Conservation (phyloP, 2,329 filamentous ascomycete genomes). For the Penicillium freii region DNA sequence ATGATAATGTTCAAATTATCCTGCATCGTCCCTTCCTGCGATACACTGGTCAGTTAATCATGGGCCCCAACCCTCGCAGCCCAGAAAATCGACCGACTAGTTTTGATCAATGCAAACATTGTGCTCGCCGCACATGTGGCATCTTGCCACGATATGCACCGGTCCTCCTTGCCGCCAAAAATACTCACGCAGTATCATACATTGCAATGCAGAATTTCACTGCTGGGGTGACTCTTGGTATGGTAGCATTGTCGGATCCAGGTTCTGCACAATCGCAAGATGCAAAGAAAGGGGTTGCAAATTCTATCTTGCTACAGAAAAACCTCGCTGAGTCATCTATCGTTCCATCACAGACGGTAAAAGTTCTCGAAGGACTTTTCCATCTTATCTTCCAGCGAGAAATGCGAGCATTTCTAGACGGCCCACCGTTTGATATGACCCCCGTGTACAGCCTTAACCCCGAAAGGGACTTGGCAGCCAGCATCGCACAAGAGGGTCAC, state of each 20-base stretch:
- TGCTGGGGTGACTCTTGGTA: neutral
- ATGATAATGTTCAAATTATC: conserved; percentile 6
- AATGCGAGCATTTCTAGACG: neutral
- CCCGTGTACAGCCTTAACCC: neutral
- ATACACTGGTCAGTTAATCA: neutral
- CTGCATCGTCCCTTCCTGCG: neutral
- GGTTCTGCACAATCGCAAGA: neutral
- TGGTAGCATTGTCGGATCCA: neutral
- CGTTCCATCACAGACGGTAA: neutral
- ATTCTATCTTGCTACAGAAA: neutral
- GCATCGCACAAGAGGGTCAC: neutral
- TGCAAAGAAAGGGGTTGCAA: neutral
- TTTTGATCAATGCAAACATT: neutral
- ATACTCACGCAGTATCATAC: neutral
- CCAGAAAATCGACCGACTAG: neutral
- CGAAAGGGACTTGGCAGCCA: neutral
- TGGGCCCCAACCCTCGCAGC: neutral
- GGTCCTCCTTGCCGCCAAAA: neutral
- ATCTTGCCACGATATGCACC: neutral
- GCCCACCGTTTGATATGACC: neutral
- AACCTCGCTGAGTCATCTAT: neutral
- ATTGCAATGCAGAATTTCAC: neutral
- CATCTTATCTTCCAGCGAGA: neutral
- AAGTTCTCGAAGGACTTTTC: neutral
- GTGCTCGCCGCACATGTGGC: neutral